Percentiles rank a stretch among this genome's conserved stretches.
phyloP scores from a whole-genome alignment of 2,329 filamentous ascomycete species.

The Aspergillus aculeatinus region DNA sequence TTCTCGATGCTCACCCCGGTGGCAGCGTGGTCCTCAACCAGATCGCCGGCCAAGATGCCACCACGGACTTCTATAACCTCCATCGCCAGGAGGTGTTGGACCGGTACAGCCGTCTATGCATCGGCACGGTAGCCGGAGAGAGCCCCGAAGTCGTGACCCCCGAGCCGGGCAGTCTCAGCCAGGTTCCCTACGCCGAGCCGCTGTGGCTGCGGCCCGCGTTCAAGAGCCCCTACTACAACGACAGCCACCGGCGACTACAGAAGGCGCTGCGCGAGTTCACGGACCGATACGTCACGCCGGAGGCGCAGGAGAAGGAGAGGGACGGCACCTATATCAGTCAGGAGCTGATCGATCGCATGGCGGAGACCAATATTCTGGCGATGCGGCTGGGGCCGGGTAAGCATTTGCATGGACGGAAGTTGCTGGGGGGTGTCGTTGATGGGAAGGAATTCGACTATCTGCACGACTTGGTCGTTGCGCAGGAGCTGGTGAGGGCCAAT shows the following conservation, averaged over 20 bases:
- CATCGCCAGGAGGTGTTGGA: constrained; percentile 85
- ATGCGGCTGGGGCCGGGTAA: constrained; percentile 83
- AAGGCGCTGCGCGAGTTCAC: constrained; percentile 71
- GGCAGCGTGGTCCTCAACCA: constrained; percentile 77
- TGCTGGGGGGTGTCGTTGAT: constrained; percentile 69
- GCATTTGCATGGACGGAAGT: constrained; percentile 69
- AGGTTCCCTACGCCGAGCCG: constrained; percentile 81
- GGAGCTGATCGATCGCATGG: constrained; percentile 75
- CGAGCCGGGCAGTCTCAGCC: constrained; percentile 68
- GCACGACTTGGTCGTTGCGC: constrained; percentile 73
- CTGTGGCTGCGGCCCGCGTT: constrained; percentile 77
- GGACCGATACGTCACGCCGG: constrained; percentile 68
- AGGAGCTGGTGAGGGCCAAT: constrained; percentile 70
- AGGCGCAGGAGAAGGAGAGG: constrained; percentile 73
- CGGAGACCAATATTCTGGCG: constrained; percentile 69
- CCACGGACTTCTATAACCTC: constrained; percentile 83
- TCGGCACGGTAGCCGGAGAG: constrained; percentile 75
- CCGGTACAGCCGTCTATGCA: constrained; percentile 71
- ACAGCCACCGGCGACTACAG: constrained; percentile 68
- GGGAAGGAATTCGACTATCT: constrained; percentile 85
- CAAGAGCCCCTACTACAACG: constrained; percentile 77
- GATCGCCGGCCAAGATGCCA: constrained; percentile 79
- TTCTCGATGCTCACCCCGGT: constrained; percentile 80
- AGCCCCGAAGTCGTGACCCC: constrained; percentile 70
- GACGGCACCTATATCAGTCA: constrained; percentile 68